Evolutionary conservation across 805 yeast genomes (phyloP), one percentile per base, ranked within the genome.

Genomic region (Limtongia smithiae): DNA sequence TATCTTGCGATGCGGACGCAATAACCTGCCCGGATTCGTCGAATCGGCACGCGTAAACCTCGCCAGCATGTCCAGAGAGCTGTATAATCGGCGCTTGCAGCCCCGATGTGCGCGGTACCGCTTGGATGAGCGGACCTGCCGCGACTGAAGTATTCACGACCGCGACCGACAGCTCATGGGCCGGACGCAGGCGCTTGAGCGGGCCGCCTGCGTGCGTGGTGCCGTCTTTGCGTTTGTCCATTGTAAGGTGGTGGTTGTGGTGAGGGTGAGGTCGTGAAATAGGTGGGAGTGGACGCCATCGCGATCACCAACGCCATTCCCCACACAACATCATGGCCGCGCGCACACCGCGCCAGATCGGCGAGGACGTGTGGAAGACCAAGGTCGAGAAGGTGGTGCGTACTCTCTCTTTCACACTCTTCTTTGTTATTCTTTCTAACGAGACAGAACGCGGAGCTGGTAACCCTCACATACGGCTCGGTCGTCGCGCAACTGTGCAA

Each of bases 401-500:
- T 77, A 20, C 6, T 17, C 21, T 33, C 27, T n/a, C 31, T 40
- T n/a, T 18, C 18, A 14, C 25, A 24, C 22, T 25, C 9, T 25
- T 25, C 28, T 25, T n/a, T 22, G 39, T 25, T 25, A n/a, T 41
- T 6, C 46, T 44, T 3, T 32, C 44, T 2, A 11, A 22, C 35
- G 54, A 60, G 51, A 48, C 47, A 81, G 83, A 93, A 90, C 65
- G 83, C 95, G 1, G 98, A 93, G 68, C 74, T 93, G 44, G 87
- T 93, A 68, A 87, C 96, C n/a, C 71, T 93, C 51, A 91, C 96
- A 1, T 93, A 93, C 62, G 98, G 98, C 8, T 82, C 96, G 2
- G 80, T 93, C 41, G 97, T 93, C 41, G 80, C 95, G 12, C 97
- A 91, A 62, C 71, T 93, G 45, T 89, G 96, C 64, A 79, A 82